Evolutionary conservation across 345 rosid species (phyloP).

Genomic region (Lepidium africanum): DNA sequence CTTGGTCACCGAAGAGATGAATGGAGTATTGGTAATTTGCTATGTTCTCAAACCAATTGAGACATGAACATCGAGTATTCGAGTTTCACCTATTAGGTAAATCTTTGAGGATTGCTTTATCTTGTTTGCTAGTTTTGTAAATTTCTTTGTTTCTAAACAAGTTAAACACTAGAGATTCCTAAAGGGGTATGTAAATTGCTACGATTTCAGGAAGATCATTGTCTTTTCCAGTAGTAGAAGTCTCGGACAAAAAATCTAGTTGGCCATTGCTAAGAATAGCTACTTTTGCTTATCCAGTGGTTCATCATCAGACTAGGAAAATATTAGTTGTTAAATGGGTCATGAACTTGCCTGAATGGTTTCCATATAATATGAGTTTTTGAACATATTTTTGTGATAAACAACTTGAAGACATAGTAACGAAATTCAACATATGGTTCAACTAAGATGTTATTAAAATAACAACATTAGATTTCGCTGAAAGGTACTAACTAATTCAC

Average conservation of each 20-base stretch:
- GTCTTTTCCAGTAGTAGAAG: conserved; percentile 39
- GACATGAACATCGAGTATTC: too few relatives aligned
- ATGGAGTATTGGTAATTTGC: too few relatives aligned
- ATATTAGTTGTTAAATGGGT: conserved; percentile 82
- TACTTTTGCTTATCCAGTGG: conserved; percentile 32
- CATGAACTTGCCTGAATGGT: conserved; percentile 71
- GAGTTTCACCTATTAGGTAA: too few relatives aligned
- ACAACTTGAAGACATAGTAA: conserved; percentile 36
- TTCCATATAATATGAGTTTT: conserved; percentile 22
- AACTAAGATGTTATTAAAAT: conserved; percentile 44
- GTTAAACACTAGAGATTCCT: too few relatives aligned
- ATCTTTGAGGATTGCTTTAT: too few relatives aligned
- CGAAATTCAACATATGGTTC: conserved; percentile 43
- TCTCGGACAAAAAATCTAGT: conserved; percentile 55
- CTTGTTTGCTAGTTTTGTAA: too few relatives aligned
- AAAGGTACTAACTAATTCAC: conserved; percentile 47
- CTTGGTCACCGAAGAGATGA: too few relatives aligned
- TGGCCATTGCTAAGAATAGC: conserved; percentile 72
- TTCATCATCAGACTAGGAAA: conserved; percentile 30
- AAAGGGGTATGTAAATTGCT: too few relatives aligned
- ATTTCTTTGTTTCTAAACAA: too few relatives aligned
- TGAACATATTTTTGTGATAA: conserved; percentile 15
- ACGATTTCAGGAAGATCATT: conserved; percentile 29
- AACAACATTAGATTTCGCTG: conserved; percentile 61
- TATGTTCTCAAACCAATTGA: too few relatives aligned